Conservation (phyloP, 164 flowering plant genomes). For the Vitis rupestris region DNA sequence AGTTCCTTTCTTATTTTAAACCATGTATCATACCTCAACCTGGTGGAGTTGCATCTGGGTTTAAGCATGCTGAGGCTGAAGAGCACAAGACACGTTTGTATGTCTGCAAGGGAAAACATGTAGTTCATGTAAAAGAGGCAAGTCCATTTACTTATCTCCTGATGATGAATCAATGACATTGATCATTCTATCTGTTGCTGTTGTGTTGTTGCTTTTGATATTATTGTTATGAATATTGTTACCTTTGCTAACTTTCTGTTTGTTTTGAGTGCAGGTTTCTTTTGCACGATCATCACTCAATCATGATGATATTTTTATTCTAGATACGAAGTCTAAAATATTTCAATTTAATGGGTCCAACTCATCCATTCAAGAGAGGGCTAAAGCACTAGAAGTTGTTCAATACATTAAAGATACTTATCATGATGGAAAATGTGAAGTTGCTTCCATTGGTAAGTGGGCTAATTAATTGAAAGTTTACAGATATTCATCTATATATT, state of each 20-base stretch:
- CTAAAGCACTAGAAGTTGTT: constrained; percentile 97
- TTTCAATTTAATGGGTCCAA: constrained; percentile 98
- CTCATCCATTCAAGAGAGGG: constrained; percentile 97
- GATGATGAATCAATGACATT: neutral
- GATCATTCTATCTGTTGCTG: neutral
- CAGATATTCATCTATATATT: constrained; percentile 9
- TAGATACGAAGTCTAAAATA: constrained; percentile 91
- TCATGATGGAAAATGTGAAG: constrained; percentile 97
- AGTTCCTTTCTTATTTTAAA: constrained; percentile 91
- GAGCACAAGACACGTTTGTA: constrained; percentile 76
- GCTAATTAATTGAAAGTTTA: neutral
- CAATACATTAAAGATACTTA: constrained; percentile 92
- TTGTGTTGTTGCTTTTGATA: constrained; percentile 1
- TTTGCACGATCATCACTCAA: constrained; percentile 94
- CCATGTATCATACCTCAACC: constrained; percentile 95
- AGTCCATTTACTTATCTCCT: constrained; percentile 25
- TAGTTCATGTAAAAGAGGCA: constrained; percentile 97
- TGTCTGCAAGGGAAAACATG: constrained; percentile 93
- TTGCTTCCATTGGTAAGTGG: constrained; percentile 88
- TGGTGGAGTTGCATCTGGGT: constrained; percentile 95
- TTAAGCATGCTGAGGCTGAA: constrained; percentile 79
- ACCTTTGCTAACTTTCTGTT: neutral
- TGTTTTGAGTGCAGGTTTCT: constrained; percentile 56
- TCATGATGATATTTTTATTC: constrained; percentile 93
- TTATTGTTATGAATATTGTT: too few species aligned